A percentile compares a stretch with the other conserved stretches of the same genome.
Evolutionary conservation across 176 grass and related monocot species (phyloP).

Genomic region (Bolboschoenus planiculmis): DNA sequence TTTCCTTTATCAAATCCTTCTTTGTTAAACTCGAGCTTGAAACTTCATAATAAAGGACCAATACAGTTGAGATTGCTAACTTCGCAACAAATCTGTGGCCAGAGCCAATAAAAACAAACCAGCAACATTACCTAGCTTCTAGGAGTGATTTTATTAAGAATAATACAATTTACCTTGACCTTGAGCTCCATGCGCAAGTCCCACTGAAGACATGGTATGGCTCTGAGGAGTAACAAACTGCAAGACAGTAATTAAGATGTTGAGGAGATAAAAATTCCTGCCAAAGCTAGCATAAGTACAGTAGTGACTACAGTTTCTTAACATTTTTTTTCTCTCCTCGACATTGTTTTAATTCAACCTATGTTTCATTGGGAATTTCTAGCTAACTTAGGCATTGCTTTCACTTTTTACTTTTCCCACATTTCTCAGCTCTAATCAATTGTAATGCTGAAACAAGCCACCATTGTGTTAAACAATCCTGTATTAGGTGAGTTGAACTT

Average conservation of each 20-base stretch:
- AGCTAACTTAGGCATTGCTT: neutral
- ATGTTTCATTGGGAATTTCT: neutral
- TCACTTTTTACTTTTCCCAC: neutral
- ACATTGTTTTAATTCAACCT: neutral
- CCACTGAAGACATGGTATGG: conserved; percentile 42
- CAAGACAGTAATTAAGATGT: conserved; percentile 30
- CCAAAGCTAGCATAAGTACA: neutral
- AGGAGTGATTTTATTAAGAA: neutral
- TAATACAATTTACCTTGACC: conserved; percentile 53
- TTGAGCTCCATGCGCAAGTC: conserved; percentile 50
- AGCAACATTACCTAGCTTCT: neutral
- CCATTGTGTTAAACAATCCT: neutral
- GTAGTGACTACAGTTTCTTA: neutral
- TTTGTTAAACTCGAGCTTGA: neutral
- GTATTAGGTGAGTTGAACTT: neutral
- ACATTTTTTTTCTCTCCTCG: neutral
- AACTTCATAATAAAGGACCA: neutral
- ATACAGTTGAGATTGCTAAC: neutral
- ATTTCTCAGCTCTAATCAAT: neutral
- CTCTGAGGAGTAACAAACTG: conserved; percentile 77
- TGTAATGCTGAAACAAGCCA: neutral
- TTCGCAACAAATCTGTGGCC: neutral
- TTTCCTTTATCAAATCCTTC: neutral
- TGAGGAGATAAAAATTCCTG: neutral
- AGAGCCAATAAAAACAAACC: neutral